Base-by-base conservation (phyloP, 208 protist genomes). In the Acanthamoeba lenticulata region DNA sequence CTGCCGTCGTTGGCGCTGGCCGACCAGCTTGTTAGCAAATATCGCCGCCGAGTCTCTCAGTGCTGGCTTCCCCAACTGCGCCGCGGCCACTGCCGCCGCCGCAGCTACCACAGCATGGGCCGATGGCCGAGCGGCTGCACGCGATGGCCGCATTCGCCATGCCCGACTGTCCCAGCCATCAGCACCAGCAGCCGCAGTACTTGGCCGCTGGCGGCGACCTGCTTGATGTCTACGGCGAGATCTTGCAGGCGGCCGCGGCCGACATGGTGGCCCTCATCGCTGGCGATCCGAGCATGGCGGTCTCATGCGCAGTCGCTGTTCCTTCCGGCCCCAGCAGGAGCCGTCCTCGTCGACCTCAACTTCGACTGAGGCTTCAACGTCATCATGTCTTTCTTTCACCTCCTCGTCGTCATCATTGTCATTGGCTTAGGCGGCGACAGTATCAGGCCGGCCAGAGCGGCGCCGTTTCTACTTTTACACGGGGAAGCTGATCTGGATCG, bases 401-500 rank as follows among this genome's bases (percentile, higher is more conserved):
- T 15, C 49, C 19, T 27, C 49, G 0, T 55, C 49, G 49, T 55
- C 49, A 15, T 52, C 45, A 21, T 27, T 1, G 49, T 24, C 4
- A 19, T 55, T 21, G 49, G n/a, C n/a, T n/a, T 11, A 11, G 19
- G 49, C 19, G 19, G 24, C 49, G 24, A 21, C 49, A 11, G 49
- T 21, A 2, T 55, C 49, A 21, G 24, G 19, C 19, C 45, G 9
- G 45, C 45, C 45, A 15, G 62, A 42, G 36, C 1, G 9, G 6
- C 38, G 65, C n/a, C 29, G 36, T 3, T 77, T 34, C 65, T 77
- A 77, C 65, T 77, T 44, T n/a, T 77, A 77, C 65, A 77, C 65
- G 13, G 65, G 65, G 29, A 77, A 77, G 65, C 65, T 77, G 29
- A 77, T 77, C 27, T 77, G 65, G 65, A 32, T 77, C 65, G 65